These are phyloP conservation scores for Bassia scoparia DNA, from an alignment of 148 eudicot genomes.

Conservation along the genomic window DNA sequence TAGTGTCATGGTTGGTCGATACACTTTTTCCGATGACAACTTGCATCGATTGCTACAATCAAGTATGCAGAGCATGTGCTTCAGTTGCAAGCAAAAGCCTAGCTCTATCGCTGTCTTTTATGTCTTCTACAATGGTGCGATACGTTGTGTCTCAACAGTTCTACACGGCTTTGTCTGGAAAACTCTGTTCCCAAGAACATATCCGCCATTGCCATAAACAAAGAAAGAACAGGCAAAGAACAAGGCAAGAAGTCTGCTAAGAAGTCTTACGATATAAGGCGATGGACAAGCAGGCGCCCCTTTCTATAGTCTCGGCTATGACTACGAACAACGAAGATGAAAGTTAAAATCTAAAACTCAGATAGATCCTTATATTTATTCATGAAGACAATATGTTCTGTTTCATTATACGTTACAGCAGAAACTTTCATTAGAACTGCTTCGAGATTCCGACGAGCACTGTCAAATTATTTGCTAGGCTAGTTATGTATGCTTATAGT, in stretches of 20 bases:
- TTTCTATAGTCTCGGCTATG: conserved; percentile 57
- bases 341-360: conserved; percentile 6
- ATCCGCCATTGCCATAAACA: conserved; percentile 91
- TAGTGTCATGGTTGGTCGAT: conserved; percentile 98
- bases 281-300: conserved; percentile 75
- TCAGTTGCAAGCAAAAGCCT: conserved; percentile 54
- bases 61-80: conserved; percentile 74
- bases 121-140: conserved; percentile 83
- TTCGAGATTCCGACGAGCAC: too few species aligned
- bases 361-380: not conserved
- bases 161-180: conserved; percentile 82
- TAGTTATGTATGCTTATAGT: too few species aligned
- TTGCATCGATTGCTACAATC: conserved; percentile 78
- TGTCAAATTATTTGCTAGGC: too few species aligned
- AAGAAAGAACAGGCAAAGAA: conserved; percentile 47
- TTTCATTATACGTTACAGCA: not conserved
- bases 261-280: conserved; percentile 51
- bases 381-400: too few species aligned
- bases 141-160: conserved; percentile 64
- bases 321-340: conserved; percentile 37
- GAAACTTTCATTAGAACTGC: too few species aligned
- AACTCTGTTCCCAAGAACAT: conserved; percentile 87
- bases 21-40: conserved; percentile 99
- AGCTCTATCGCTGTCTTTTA: conserved; percentile 62
- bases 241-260: conserved; percentile 42